Base-by-base conservation (phyloP, 2,329 filamentous ascomycete genomes). In the Colletotrichum sp. region DNA sequence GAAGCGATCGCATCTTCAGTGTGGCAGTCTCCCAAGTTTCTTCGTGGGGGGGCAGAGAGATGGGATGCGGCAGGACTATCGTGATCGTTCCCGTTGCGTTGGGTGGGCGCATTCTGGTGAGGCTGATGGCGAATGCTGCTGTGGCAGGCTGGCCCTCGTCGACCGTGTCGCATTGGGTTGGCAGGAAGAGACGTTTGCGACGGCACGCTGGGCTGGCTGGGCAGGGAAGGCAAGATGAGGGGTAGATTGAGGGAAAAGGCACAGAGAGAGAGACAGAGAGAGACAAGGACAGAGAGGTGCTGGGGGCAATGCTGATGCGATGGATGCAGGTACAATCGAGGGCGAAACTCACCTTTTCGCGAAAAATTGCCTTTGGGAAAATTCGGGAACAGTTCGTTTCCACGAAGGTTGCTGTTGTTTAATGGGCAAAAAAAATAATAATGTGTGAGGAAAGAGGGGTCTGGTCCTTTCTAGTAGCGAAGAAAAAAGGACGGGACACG, bases 371-470 rank as follows among this genome's bases (percentile, higher is more conserved):
- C 52, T 62, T 76, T 65, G 28, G 24, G 58, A 59, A 64, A 72
- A 56, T 43, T 28, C 26, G 69, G 63, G 48, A 63, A 30, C 38
- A 63, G 34, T 48, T 73, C 36, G 73, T 73, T 68, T n/a, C 48
- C 38, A 59, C 59, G 64, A 73, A 61, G 55, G 58, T 73, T 73
- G 73, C 48, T 64, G 24, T 75, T 75, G 63, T 38, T 62, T 38
- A 56, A 58, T 43, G 71, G 71, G 61, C 28, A 62, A 67, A 71
- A 75, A 48, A 73, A 69, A 62, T 52, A 71, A 59, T 58, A 67
- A 62, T 73, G 71, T 73, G 73, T 73, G 73, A 73, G 52, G 69
- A 66, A 73, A 64, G 73, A 75, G 73, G 73, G 69, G 73, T 75
- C 69, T 36, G 34, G 58, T 73, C 68, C 59, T 24, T 55, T 71